Evolutionary conservation across 2,329 filamentous ascomycete genomes (phyloP), one percentile per base, ranked within the genome.

Genomic region (Apiospora hydei): DNA sequence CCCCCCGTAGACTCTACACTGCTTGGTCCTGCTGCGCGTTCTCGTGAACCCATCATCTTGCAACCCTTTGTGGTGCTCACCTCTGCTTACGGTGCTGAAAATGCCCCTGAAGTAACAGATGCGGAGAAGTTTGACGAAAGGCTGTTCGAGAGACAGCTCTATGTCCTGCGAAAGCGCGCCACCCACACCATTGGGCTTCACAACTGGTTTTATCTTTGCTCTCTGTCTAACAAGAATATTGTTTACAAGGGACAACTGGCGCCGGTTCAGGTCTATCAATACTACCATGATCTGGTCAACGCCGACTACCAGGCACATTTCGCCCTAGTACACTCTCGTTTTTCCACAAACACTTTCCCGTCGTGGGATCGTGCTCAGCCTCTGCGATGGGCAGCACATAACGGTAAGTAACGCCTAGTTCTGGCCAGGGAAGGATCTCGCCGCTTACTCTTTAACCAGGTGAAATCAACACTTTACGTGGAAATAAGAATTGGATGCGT

Each of bases 401-500:
- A 98, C 83, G 96, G 96, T 88, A 85, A 76, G 82, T 10, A 73
- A 80, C 77, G 75, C 30, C 53, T 64, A 73, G 73, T 70, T 70
- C 44, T 26, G 18, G 16, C 61, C 24, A 70, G 71, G 0, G 44
- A 57, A 41, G 68, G 34, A 53, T 38, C 16, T 64, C 18, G 18
- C 38, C 18, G 18, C 53, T 64, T n/a, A 64, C 30, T 8, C 16
- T 38, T 11, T 21, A 38, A 64, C 34, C 78, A 88, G 87, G 87
- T 88, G 96, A 98, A 85, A 98, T 98, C 82, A 98, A 98, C 84
- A 98, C 96, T 1, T 87, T 98, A 74, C 93, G 96, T 81, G 96
- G 96, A 74, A 98, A 98, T 87, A 98, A 98, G 89, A 98, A 98
- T 85, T 98, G 96, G 96, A 98, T 98, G 96, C 93, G 95, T 77